Evolutionary conservation across 1,284 basidiomycete species (phyloP), one percentile per base, ranked within the genome.

Genomic region (Stereum hirsutum): DNA sequence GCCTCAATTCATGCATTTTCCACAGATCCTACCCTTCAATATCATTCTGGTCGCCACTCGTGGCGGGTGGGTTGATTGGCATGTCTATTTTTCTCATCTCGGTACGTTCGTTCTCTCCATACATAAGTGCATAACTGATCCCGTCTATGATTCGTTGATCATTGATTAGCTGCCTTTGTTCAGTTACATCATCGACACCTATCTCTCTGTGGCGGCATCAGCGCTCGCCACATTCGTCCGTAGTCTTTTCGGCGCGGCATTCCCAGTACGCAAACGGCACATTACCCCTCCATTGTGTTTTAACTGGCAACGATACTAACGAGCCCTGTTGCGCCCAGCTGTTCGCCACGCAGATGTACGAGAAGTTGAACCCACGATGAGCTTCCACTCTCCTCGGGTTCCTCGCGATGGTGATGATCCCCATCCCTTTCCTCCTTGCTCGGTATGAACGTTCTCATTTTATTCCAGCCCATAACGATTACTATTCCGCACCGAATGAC

Each of bases 181-280:
- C 49, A 78, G 76, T 52, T 80, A 80, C 47, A 69, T 78, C 33
- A 69, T 80, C 28, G 78, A 81, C 56, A 67, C 72, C 2, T 79
- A 81, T 51, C 57, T 76, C 11, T 58, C 64, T 46, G 64, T 70
- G 11, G 70, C 80, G 7, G 78, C 80, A 0, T 75, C 74, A 20
- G 78, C 79, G 1, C 61, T 82, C 10, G 74, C 79, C 3, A 77
- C 74, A 1, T 70, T 82, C 26, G 57, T 71, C 10, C 69, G 78
- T 17, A 75, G 70, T 47, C 47, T 71, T 12, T 74, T 75, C 45
- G 79, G 78, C 20, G 75, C 77, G 12, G 68, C 55, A 2, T 81
- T 81, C 53, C 78, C 78, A 27, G 73, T 76, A n/a, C n/a, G n/a
- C n/a, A n/a, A n/a, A n/a, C n/a, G n/a, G 54, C 14, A 64, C 52